Conservation (phyloP, 2,329 filamentous ascomycete genomes). For the Colletotrichum lini region DNA sequence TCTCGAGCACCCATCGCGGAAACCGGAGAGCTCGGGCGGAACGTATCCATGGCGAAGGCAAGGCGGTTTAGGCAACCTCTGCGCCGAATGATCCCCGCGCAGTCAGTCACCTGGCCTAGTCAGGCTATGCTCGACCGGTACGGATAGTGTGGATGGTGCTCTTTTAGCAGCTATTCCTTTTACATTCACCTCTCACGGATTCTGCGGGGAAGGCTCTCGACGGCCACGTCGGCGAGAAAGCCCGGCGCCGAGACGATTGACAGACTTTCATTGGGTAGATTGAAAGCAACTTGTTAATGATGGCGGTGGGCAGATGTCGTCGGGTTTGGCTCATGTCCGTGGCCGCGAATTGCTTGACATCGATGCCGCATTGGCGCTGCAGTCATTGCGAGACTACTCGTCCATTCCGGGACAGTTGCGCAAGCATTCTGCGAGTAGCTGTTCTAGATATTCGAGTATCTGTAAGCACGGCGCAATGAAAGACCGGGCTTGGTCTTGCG, state of each 20-base stretch:
- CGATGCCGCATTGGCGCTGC: background rate
- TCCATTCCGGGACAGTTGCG: background rate
- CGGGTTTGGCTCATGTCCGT: background rate
- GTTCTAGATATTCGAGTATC: background rate
- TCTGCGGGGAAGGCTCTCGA: background rate
- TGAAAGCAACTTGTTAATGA: no score
- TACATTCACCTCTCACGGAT: background rate
- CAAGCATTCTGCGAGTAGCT: background rate
- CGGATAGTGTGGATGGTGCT: background rate
- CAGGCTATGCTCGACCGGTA: constrained; percentile 13
- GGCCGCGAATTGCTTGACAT: background rate
- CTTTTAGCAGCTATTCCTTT: background rate
- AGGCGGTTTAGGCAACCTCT: constrained; percentile 15
- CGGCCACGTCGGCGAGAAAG: constrained; percentile 2
- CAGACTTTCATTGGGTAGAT: background rate
- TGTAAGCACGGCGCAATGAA: background rate
- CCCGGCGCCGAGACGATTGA: background rate
- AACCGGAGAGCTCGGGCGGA: constrained; percentile 25
- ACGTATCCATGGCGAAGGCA: background rate
- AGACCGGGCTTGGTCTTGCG: background rate
- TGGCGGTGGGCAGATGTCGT: background rate
- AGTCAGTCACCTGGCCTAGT: background rate
- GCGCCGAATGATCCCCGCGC: constrained; percentile 11
- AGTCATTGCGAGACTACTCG: background rate
- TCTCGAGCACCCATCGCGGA: constrained; percentile 32